Evolutionary conservation across 148 eudicot genomes (phyloP), one percentile per base, ranked within the genome.

Genomic region (Rhododendron kiyosumense): DNA sequence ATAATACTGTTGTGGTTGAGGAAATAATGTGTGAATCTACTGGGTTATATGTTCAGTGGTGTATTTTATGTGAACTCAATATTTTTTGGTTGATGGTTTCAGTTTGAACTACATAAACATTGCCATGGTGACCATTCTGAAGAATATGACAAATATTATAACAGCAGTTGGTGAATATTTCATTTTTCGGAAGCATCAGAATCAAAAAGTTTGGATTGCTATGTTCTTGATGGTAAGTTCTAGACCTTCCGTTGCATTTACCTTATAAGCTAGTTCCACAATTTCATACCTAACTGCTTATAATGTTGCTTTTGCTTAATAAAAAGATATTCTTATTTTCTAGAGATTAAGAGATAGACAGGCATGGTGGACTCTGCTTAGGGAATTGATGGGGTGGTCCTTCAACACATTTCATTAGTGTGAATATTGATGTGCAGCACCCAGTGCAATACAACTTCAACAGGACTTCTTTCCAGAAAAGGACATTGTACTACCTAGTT

Each of bases 41-140:
- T 71, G 69, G 28, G 43, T 75, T 71, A 34, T 57, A 34, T n/a
- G 48, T 51, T 10, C 5, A 61, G 57, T 85, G 32, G 79, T 57
- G 54, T 61, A 57, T 26, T 84, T 41, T 46, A 0, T 79, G 14
- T 26, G 61, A 46, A 84, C 61, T 46, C 71, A 77, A 63, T 88
- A 41, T 30, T 85, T 61, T 84, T 86, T 88, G 84, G 86, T 79
- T 46, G 81, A 75, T 67, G 28, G 45, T 90, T 91, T 83, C 96
- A 95, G 98, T 89, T 90, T 95, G 92, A 95, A 93, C 85, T 85
- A 89, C 91, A 94, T 92, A 80, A 95, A 95, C 83, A 91, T 95
- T 84, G 98, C 98, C 30, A 95, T 95, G 98, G 96, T 95, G 86
- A 95, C 98, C 54, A 94, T 95, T 87, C 84, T 95, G 94, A 95